Evolutionary conservation across 2,329 filamentous ascomycete species (phyloP), one percentile per base, ranked within the genome.

Genomic region (Pyrenophora seminiperda): DNA sequence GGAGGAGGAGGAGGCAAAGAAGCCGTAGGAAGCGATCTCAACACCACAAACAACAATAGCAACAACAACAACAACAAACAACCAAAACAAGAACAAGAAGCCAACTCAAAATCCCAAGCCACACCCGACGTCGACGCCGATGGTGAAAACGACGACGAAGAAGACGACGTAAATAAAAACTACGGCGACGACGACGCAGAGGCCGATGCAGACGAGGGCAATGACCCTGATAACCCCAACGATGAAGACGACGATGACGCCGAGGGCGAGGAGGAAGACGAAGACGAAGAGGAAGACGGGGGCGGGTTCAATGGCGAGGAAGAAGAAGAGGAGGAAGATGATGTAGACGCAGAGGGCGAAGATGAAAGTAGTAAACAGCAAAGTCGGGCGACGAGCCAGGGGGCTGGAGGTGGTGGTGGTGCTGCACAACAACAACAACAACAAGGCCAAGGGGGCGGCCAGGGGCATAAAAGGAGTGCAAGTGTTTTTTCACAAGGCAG

Each of bases 381-480:
- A 27, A 67, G 62, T 47, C 56, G 65, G 15, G 70, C 61, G 3
- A 64, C 59, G 7, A 68, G 64, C 41, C 56, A 58, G 11, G 59
- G 64, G 9, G 56, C 38, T 10, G 7, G 6, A 9, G 10, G 24
- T 27, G 24, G 22, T 24, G 22, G 22, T 24, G 22, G 22, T 24
- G 22, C n/a, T n/a, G n/a, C n/a, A n/a, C n/a, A n/a, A n/a, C n/a
- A n/a, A n/a, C n/a, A n/a, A n/a, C n/a, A n/a, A n/a, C n/a, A n/a
- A n/a, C n/a, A n/a, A n/a, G n/a, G 4, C 2, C 5, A 9, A 7
- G 22, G 22, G 4, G 4, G 7, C 2, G 49, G 41, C 6, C 47
- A 42, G 9, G 55, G 55, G 0, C 86, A 88, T 57, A 95, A 95
- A 77, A 83, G 91, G 51, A 94, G 90, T 68, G 90, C 90, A 1